Base-by-base conservation (phyloP, 306 rosid species). In the Carpinus fangiana region DNA sequence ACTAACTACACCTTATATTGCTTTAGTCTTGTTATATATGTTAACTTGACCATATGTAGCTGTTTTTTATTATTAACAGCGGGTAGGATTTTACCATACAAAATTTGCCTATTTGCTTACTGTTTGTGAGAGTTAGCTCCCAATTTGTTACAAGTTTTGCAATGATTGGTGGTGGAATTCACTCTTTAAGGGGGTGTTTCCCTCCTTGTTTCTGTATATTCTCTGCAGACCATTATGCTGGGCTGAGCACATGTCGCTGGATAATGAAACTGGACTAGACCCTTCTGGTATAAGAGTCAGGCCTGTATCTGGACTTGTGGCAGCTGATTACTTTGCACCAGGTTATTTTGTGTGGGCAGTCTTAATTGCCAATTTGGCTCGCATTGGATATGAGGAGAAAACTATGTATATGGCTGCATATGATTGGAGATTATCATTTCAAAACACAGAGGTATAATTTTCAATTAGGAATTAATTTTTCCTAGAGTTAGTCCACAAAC, bases 291-390 rank as follows among this genome's bases (percentile, higher is more conserved):
- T 92, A 81, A 84, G 97, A 86, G 89, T 92, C 54, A 90, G 97
- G 84, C 93, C 97, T 71, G 94, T 92, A 45, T 88, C 97, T n/a
- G 97, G 97, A 80, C 97, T 92, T 82, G 97, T 92, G 71, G 97
- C 97, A n/a, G 97, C 97, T 84, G 97, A 92, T 84, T 92, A 92
- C 82, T 92, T 92, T 82, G 94, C 97, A 76, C 97, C 94, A 0
- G 97, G 97, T 88, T 92, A 92, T 84, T 92, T 92, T 81, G 94
- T 92, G 17, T 92, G 97, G 97, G 97, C 97, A 45, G 97, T 92
- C 87, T 86, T 92, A 80, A 92, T 92, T 81, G 97, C 97, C 82
- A 92, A 92, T 82, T 87, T 92, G 86, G 97, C 97, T 64, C 92
- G 93, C 83, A 90, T 92, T 75, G 97, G 97, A 41, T 92, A 92